phyloP scores from a whole-genome alignment of 1,284 basidiomycete genomes.

The Ceraceosorus bombacis region DNA sequence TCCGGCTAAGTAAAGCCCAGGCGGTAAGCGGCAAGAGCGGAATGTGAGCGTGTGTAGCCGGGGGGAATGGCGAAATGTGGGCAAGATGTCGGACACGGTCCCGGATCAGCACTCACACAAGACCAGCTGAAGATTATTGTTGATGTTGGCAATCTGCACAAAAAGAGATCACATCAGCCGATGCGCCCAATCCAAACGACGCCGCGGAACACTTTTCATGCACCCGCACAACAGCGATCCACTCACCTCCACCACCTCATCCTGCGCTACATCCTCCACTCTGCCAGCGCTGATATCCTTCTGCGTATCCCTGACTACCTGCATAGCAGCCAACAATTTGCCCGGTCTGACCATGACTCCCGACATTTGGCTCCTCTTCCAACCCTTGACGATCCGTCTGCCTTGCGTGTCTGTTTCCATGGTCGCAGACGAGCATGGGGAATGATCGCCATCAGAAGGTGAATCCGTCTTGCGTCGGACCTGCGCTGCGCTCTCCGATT shows the following conservation, averaged over 20 bases:
- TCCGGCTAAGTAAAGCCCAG: conserved; percentile 10
- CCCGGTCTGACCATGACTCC: conserved; percentile 41
- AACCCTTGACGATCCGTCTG: conserved; percentile 10
- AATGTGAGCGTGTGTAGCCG: not conserved
- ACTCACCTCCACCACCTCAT: conserved; percentile 39
- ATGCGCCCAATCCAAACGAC: too few relatives aligned
- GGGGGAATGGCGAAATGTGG: too few relatives aligned
- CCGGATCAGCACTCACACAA: conserved; percentile 12
- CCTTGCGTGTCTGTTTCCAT: too few relatives aligned
- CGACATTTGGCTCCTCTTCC: conserved; percentile 43
- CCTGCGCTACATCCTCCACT: conserved; percentile 28
- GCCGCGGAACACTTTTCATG: too few relatives aligned
- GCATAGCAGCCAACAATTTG: conserved; percentile 28
- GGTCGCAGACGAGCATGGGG: too few relatives aligned
- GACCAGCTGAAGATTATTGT: conserved; percentile 43
- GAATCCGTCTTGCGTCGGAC: not conserved
- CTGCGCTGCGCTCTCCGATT: conserved; percentile 2
- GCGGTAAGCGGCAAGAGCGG: not conserved
- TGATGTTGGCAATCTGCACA: conserved; percentile 35
- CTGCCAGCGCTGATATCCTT: conserved; percentile 32
- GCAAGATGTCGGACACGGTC: too few relatives aligned
- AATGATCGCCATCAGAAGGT: too few relatives aligned
- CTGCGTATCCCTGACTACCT: conserved; percentile 26
- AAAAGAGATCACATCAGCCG: too few relatives aligned
- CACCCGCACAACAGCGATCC: too few relatives aligned